phyloP scores from a whole-genome alignment of 352 stramenopile genomes.

The Globisporangium irregulare region DNA sequence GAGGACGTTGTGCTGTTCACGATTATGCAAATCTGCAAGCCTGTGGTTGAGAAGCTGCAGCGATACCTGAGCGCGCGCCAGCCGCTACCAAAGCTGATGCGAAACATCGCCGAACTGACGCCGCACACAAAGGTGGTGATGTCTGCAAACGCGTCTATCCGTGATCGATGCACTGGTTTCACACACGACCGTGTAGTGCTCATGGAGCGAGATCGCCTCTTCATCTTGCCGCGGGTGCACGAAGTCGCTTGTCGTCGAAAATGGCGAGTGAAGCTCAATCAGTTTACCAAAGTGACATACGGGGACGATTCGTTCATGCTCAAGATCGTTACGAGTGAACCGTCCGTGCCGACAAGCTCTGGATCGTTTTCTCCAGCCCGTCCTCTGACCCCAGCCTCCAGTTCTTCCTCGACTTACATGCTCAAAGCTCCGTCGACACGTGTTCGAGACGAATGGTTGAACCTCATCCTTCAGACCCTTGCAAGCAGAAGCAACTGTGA shows the following conservation, averaged over 20 bases:
- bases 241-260: slow-evolving; percentile 71
- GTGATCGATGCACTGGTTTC: slow-evolving; percentile 73
- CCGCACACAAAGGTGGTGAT: slow-evolving; percentile 63
- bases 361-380: slow-evolving; percentile 25
- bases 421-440: slow-evolving; percentile 66
- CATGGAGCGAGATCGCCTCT: slow-evolving; percentile 70
- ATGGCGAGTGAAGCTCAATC: slow-evolving; percentile 60
- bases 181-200: slow-evolving; percentile 73
- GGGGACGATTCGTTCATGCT: slow-evolving; percentile 83
- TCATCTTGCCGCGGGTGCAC: slow-evolving; percentile 53
- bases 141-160: slow-evolving; percentile 71
- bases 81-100: slow-evolving; percentile 69
- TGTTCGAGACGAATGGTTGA: slow-evolving; percentile 68
- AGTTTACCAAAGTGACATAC: slow-evolving; percentile 51
- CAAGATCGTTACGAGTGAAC: slow-evolving; percentile 54
- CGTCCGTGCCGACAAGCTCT: slow-evolving; percentile 18
- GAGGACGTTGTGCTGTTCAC: slow-evolving; percentile 86
- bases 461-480: slow-evolving; percentile 45
- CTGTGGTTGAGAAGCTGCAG: slow-evolving; percentile 76
- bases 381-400: slow-evolving; percentile 20
- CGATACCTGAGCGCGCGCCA: slow-evolving; percentile 77
- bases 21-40: slow-evolving; percentile 83
- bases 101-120: slow-evolving; percentile 77
- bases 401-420: slow-evolving; percentile 33
- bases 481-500: slow-evolving; percentile 17